Evolutionary conservation across 345 rosid species (phyloP).

Genomic region (Psidium friedrichsthalianum): DNA sequence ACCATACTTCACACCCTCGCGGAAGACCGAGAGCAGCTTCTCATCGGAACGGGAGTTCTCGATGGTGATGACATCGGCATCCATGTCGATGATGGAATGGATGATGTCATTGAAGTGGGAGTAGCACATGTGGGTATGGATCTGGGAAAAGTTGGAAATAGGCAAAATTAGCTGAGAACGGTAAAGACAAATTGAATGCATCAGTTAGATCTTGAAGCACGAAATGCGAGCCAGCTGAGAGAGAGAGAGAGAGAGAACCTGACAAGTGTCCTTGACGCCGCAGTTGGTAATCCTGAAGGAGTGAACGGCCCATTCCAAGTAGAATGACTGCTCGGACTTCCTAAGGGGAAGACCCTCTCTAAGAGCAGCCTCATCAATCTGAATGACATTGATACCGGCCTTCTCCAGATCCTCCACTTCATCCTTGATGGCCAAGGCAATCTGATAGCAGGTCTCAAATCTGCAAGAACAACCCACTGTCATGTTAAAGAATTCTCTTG

Average conservation of each 20-base stretch:
- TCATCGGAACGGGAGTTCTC: slow-evolving; percentile 99
- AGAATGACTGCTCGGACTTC: slow-evolving; percentile 94
- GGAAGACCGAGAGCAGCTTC: slow-evolving; percentile 95
- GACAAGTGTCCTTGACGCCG: slow-evolving; percentile 83
- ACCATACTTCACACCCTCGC: slow-evolving; percentile 94
- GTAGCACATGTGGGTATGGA: slow-evolving; percentile 99
- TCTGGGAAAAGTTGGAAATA: slow-evolving; percentile 21
- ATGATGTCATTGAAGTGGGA: slow-evolving; percentile 97
- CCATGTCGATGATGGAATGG: slow-evolving; percentile 96
- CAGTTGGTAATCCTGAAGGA: slow-evolving; percentile 94
- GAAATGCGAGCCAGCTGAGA: not conserved
- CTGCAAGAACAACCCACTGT: slow-evolving; percentile 17
- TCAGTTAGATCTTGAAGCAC: not conserved
- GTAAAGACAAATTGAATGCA: not conserved
- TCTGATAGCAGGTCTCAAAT: slow-evolving; percentile 90
- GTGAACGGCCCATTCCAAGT: slow-evolving; percentile 99
- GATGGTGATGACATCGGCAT: slow-evolving; percentile 93
- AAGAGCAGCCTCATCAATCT: slow-evolving; percentile 97
- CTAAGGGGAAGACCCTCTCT: slow-evolving; percentile 95
- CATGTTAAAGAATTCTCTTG: not conserved
- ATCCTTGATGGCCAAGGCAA: slow-evolving; percentile 94
- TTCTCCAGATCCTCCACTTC: slow-evolving; percentile 98
- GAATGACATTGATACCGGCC: slow-evolving; percentile 79
- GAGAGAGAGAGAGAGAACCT: slow-evolving; percentile 25
- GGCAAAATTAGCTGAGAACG: not conserved